Base-by-base conservation (phyloP, 1,139 yeast species). In the Hanseniaspora sp. region DNA sequence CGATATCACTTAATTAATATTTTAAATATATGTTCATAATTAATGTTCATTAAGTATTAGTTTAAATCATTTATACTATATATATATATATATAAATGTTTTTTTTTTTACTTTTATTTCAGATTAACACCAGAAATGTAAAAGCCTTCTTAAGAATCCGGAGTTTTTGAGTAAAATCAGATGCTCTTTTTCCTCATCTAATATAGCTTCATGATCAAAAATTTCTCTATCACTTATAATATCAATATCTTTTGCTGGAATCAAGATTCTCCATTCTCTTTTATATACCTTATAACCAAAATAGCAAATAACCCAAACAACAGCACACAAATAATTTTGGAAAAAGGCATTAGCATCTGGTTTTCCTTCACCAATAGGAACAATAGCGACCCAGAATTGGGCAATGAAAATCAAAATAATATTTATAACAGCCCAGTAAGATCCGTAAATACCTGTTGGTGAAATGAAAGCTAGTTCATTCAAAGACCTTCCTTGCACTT, bases 201-300 rank as follows among this genome's bases (percentile, higher is more conserved):
- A 80, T 64, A 82, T 71, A 54, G 81, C 71, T 58, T 82, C 86
- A 63, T 82, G 72, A 64, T 82, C 87, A 59, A 79, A 70, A 60
- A 81, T 82, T 64, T 82, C 77, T 75, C 88, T 79, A 62, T 86
- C 86, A 18, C 82, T 73, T 60, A 81, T 84, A 56, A 81, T 67
- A 64, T 80, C 85, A 57, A 81, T 75, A 54, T 78, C 76, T 53
- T 69, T 64, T 41, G 79, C 75, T 56, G 74, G 72, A 61, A 75
- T 70, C 61, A 65, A 75, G 15, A 76, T 58, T 35, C 61, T 71
- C 76, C 77, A 79, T 62, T 78, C 77, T 57, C 69, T 75, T 61
- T 73, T 73, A 75, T 77, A 78, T 28, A 77, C 28, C 59, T 77
- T 73, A 71, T 79, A 83, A 57, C 71, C 71, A 15, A 74, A 44